Percentiles rank a stretch among this genome's conserved stretches.
Evolutionary conservation across 306 rosid species (phyloP).

Genomic region (Corylus americana): DNA sequence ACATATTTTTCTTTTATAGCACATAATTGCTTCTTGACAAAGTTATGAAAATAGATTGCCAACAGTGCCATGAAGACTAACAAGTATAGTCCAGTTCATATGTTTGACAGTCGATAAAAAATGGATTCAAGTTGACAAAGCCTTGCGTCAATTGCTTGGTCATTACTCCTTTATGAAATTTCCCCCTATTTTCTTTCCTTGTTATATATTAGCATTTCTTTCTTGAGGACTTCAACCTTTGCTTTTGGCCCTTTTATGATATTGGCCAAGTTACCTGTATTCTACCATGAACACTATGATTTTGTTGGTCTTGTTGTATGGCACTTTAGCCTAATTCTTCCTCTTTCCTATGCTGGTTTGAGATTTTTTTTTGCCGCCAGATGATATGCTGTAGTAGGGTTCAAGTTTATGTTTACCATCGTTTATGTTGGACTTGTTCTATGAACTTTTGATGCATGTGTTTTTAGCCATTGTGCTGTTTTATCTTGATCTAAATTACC

Average conservation of each 20-base stretch:
- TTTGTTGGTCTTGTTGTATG: neutral
- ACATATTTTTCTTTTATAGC: neutral
- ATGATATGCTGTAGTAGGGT: neutral
- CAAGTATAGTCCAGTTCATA: neutral
- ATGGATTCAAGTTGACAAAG: neutral
- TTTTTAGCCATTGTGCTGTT: neutral
- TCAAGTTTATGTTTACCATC: neutral
- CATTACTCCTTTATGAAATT: neutral
- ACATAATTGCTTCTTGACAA: neutral
- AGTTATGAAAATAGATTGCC: neutral
- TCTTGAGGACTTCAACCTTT: neutral
- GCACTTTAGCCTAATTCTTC: neutral
- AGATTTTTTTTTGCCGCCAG: neutral
- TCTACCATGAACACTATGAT: neutral
- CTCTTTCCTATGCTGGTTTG: neutral
- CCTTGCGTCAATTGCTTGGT: neutral
- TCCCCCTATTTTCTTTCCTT: conserved; percentile 1
- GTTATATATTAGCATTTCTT: neutral
- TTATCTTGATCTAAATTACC: neutral
- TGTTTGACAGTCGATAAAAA: neutral
- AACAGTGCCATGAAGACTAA: neutral
- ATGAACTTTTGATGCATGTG: neutral
- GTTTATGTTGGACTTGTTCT: neutral
- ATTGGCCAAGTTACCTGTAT: neutral
- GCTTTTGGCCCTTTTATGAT: neutral